Percentiles rank a stretch among this genome's conserved stretches.
These are phyloP conservation scores for Miscanthus sacchariflorus DNA, from an alignment of 202 grass and related monocot species.

Conservation along the genomic window DNA sequence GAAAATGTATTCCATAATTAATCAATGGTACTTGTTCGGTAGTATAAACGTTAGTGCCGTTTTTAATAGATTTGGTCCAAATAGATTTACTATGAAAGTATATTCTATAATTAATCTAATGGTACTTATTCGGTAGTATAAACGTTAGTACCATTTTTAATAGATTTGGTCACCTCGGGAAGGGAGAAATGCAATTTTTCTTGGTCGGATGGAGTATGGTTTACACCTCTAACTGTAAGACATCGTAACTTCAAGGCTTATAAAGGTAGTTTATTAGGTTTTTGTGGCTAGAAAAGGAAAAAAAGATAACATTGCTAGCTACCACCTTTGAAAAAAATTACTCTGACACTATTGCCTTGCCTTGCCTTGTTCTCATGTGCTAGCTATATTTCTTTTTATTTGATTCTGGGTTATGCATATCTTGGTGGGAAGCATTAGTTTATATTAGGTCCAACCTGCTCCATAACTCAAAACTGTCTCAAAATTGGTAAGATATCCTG, in stretches of 20 bases:
- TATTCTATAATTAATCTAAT: neutral
- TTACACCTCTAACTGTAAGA: neutral
- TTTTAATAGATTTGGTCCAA: neutral
- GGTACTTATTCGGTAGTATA: neutral
- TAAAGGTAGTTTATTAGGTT: neutral
- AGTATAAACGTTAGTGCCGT: neutral
- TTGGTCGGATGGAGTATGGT: neutral
- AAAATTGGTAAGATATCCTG: neutral
- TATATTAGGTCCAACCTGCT: constrained; percentile 7
- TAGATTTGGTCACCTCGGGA: neutral
- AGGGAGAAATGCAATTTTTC: neutral
- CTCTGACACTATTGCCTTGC: neutral
- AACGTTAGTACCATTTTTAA: neutral
- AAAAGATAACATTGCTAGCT: neutral
- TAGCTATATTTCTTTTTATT: constrained; percentile 30
- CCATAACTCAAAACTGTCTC: neutral
- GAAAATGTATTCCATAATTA: neutral
- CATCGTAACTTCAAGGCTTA: neutral
- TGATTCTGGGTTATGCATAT: constrained; percentile 9
- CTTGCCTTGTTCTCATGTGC: neutral
- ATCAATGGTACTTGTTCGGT: neutral
- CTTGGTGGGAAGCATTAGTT: neutral
- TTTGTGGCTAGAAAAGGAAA: neutral
- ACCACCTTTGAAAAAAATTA: neutral
- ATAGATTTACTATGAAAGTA: neutral